Percentiles rank a stretch among this genome's conserved stretches.
Conservation (phyloP, 768 basidiomycete species). For the Mycena latifolia region DNA sequence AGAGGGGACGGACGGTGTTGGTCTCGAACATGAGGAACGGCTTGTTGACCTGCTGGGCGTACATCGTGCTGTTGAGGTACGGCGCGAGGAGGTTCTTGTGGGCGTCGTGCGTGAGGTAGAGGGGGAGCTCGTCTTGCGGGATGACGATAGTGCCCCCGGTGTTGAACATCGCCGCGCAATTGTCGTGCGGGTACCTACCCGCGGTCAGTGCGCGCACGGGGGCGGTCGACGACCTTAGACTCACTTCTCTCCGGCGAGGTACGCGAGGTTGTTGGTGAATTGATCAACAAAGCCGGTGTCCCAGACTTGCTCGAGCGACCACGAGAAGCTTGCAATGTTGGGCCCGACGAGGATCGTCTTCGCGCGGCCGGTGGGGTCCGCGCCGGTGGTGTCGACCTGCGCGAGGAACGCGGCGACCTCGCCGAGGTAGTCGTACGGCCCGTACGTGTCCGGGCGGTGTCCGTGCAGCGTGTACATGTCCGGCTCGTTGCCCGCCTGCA, state of each 20-base stretch:
- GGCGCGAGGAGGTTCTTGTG: slow-evolving; percentile 47
- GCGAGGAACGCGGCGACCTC: slow-evolving; percentile 58
- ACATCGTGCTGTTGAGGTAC: slow-evolving; percentile 51
- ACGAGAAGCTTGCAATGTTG: slow-evolving; percentile 67
- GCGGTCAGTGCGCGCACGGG: not conserved
- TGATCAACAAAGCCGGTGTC: slow-evolving; percentile 62
- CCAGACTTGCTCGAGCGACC: slow-evolving; percentile 62
- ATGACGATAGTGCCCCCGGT: slow-evolving; percentile 21
- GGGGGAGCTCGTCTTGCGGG: slow-evolving; percentile 55
- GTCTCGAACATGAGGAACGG: slow-evolving; percentile 68
- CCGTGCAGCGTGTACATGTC: slow-evolving; percentile 70
- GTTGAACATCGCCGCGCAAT: not conserved
- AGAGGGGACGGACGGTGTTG: slow-evolving; percentile 45
- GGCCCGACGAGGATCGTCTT: slow-evolving; percentile 70
- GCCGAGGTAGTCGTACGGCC: slow-evolving; percentile 56
- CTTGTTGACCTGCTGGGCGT: slow-evolving; percentile 48
- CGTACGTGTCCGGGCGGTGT: slow-evolving; percentile 25
- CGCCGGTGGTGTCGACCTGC: slow-evolving; percentile 48
- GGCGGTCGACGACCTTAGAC: slow-evolving; percentile 35
- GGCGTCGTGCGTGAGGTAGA: slow-evolving; percentile 58
- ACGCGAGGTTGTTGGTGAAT: slow-evolving; percentile 56
- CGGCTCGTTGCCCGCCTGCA: slow-evolving; percentile 73
- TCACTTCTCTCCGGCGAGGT: slow-evolving; percentile 69
- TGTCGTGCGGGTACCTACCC: slow-evolving; percentile 45
- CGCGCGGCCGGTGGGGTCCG: slow-evolving; percentile 49